A percentile compares a stretch with the other conserved stretches of the same genome.
Evolutionary conservation across 768 basidiomycete genomes (phyloP).

Genomic region (Lentinus tigrinus): DNA sequence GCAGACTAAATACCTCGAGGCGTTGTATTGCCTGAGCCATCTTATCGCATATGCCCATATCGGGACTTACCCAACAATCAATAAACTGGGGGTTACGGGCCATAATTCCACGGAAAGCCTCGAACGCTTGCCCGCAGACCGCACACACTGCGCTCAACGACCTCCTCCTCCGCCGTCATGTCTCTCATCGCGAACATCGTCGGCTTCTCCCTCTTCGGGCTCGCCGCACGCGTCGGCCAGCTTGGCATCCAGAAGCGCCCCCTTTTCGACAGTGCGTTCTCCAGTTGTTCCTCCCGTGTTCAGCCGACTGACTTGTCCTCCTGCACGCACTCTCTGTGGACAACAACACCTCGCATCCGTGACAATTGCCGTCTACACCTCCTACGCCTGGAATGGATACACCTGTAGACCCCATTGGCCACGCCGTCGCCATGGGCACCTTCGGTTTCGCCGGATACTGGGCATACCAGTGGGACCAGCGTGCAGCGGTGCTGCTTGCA

Average conservation of each 20-base stretch:
- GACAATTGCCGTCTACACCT: background rate
- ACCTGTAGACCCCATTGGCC: constrained; percentile 65
- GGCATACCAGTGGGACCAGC: constrained; percentile 64
- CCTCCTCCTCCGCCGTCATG: constrained; percentile 39
- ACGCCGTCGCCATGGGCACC: constrained; percentile 62
- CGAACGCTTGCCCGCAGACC: background rate
- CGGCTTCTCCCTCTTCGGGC: constrained; percentile 80
- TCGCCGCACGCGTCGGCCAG: constrained; percentile 82
- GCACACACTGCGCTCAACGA: background rate
- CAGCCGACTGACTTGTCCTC: background rate
- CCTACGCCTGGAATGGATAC: background rate
- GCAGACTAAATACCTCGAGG: background rate
- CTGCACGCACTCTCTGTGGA: background rate
- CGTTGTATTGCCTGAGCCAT: background rate
- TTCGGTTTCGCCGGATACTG: constrained; percentile 79
- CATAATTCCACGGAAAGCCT: background rate
- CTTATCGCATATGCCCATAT: background rate
- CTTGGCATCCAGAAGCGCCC: constrained; percentile 81
- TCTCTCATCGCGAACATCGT: constrained; percentile 65
- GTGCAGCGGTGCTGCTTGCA: constrained; percentile 59
- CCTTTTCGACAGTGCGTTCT: constrained; percentile 72
- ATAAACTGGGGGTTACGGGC: background rate
- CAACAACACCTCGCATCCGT: background rate
- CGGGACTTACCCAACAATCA: background rate
- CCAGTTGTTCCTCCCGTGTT: background rate